Base-by-base conservation (phyloP, 345 rosid species). In the Abelmoschus esculentus region DNA sequence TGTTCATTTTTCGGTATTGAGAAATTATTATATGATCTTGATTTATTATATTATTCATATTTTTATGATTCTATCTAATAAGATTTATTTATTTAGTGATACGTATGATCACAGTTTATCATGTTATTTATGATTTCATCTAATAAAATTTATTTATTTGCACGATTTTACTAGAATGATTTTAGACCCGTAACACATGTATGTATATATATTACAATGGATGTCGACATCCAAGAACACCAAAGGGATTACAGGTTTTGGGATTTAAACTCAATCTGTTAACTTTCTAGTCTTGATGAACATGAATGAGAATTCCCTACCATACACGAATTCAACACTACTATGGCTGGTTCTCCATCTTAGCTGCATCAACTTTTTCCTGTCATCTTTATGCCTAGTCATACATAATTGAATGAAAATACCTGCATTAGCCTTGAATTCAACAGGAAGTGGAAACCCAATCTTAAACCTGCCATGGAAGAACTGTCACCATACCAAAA, bases 241-340 rank as follows among this genome's bases (percentile, higher is more conserved):
- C 1, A 6, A 32, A 32, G 36, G 6, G 36, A 32, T 32, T 32
- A 32, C 36, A 32, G 36, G 36, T 32, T 32, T 32, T 32, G 36
- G 6, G 36, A 32, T 32, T 32, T 32, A 32, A 32, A 32, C 36
- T 4, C 6, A 32, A 32, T 32, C 36, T 32, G 36, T 32, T 32
- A 32, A 32, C 36, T 32, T 32, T 32, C 36, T 89, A 87, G 93
- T 68, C 78, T 79, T 50, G 13, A 31, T 76, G 84, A 85, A 87
- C 86, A 81, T 73, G 57, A 38, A 74, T 66, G 71, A 50, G 73
- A 75, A 78, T 66, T 72, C 78, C 59, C 26, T 58, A 50, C 57
- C 61, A 46, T 55, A 5, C 62, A 55, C 19, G 79, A 83, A 73
- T 75, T 76, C 84, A 75, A 22, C 66, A 18, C 62, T 57, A 2